These are phyloP conservation scores for Botrytis hyacinthi DNA, from an alignment of 2,329 filamentous ascomycete genomes.

Conservation along the genomic window DNA sequence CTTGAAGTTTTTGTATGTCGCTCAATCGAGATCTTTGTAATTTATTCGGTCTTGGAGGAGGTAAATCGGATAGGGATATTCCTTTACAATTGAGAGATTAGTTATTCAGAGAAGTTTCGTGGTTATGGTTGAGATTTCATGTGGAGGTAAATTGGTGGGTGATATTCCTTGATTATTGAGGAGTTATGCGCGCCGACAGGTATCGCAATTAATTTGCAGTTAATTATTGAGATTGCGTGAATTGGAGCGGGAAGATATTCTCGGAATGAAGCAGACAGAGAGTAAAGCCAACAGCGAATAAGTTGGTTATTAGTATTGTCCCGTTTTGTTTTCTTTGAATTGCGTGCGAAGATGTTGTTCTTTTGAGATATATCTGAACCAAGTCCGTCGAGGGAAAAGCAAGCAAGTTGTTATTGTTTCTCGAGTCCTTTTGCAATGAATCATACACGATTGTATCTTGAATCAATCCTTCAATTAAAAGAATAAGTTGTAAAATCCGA, in stretches of 20 bases:
- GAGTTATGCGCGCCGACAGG: background rate
- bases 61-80: background rate
- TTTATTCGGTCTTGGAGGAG: background rate
- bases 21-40: conserved; percentile 6
- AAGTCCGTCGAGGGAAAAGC: background rate
- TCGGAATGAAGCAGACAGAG: background rate
- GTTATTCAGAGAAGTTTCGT: background rate
- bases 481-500: background rate
- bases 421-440: background rate
- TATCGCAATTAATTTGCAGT: background rate
- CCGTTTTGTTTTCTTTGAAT: background rate
- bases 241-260: background rate
- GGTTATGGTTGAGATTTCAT: conserved; percentile 12
- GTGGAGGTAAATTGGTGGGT: background rate
- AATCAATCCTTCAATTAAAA: background rate
- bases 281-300: background rate
- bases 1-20: conserved; percentile 12
- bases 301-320: background rate
- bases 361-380: background rate
- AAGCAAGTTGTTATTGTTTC: background rate
- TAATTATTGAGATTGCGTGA: conserved; percentile 11
- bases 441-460: background rate
- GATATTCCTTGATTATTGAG: background rate
- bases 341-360: background rate
- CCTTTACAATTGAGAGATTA: background rate